Base-by-base conservation (phyloP, 257 asterid genomes). In the Solanum paucissectum region DNA sequence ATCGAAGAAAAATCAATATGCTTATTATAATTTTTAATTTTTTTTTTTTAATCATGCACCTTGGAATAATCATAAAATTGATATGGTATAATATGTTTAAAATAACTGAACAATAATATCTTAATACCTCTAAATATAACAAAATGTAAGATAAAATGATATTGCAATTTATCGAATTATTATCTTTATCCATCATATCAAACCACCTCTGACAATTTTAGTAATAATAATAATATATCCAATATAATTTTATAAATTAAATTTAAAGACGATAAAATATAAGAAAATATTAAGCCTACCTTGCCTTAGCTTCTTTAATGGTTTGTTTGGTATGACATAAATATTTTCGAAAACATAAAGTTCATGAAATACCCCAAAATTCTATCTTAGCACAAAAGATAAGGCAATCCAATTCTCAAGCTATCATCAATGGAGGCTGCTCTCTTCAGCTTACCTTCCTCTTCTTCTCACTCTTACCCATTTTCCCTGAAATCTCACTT, bases 401-500 rank as follows among this genome's bases (percentile, higher is more conserved):
- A 82, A 82, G 86, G 86, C 37, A 82, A 82, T 62, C 71, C 58
- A 9, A 64, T 36, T 33, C 87, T 75, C 62, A 72, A 55, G 84
- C 87, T 40, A 85, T 72, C 66, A 71, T 58, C 88, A 88, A 95
- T 94, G 98, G 98, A 95, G 89, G 94, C 95, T 73, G 92, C 94
- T 66, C 92, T 94, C 91, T 91, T 93, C 93, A 86, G 95, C 81
- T 75, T 90, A 91, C 49, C 84, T 23, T 83, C 12, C 49, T 84
- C 85, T 10, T 91, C 87, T 34, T 76, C 91, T 89, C 32, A 79
- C 52, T 34, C 89, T 76, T 77, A 60, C 90, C 37, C 93, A 38
- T 83, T 93, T 36, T 92, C 97, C 79, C 91, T 94, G 87, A 94
- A 96, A 89, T 89, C 96, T 92, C 96, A 92, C 88, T 94, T 93